Conservation (phyloP, 805 yeast genomes). For the Sugiyamaella marilandica region DNA sequence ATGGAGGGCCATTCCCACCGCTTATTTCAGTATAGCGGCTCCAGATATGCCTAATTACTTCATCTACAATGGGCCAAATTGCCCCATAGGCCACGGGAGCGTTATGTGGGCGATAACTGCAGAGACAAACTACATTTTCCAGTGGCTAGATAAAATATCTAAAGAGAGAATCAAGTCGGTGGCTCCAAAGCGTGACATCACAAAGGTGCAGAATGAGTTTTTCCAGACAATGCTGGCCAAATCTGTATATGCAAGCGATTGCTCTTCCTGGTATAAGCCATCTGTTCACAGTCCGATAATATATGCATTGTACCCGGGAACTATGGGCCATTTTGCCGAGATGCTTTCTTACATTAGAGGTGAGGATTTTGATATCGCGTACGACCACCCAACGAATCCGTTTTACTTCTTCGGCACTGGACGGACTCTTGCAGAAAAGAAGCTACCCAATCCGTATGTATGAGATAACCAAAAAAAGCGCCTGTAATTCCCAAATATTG, state of each 20-base stretch:
- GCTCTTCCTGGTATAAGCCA: constrained; percentile 9
- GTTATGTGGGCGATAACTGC: constrained; percentile 3
- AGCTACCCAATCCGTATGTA: background rate
- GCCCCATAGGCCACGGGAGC: constrained; percentile 10
- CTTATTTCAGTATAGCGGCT: constrained; percentile 18
- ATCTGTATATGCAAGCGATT: constrained; percentile 9
- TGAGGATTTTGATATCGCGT: constrained; percentile 18
- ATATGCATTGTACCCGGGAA: constrained; percentile 16
- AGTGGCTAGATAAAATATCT: constrained; percentile 7
- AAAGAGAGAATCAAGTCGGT: constrained; percentile 9
- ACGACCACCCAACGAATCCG: constrained; percentile 12
- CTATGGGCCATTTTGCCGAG: constrained; percentile 14
- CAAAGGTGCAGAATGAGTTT: constrained; percentile 1
- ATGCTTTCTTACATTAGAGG: constrained; percentile 13
- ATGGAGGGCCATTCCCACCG: constrained; percentile 10
- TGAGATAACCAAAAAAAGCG: no score
- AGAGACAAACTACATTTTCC: constrained; percentile 8
- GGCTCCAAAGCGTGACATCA: constrained; percentile 5
- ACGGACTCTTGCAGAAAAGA: constrained; percentile 4
- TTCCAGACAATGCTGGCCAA: background rate
- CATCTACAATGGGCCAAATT: constrained; percentile 11
- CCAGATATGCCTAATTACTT: constrained; percentile 23
- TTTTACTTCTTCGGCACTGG: constrained; percentile 18
- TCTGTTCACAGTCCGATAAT: background rate
- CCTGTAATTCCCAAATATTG: no score